A percentile compares a stretch with the other conserved stretches of the same genome.
Conservation (phyloP, 345 rosid species). For the Eucalyptus shirleyi region DNA sequence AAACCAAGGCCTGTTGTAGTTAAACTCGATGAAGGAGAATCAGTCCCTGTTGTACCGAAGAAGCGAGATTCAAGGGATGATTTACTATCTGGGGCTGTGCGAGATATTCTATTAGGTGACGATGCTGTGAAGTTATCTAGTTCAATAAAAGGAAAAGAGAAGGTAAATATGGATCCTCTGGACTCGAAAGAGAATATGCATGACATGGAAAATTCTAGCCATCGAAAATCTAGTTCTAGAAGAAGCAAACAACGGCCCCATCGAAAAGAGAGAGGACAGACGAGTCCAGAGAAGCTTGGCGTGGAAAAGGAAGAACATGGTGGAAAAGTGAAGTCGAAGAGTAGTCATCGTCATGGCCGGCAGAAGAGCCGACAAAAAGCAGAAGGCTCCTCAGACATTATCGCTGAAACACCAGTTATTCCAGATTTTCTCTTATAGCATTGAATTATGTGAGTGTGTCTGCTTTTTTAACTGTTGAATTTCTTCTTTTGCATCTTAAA, state of each 20-base stretch:
- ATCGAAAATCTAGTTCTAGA: slow-evolving; percentile 29
- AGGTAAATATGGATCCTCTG: slow-evolving; percentile 11
- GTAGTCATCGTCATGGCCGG: slow-evolving; percentile 30
- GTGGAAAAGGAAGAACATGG: slow-evolving; percentile 19
- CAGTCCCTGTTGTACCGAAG: slow-evolving; percentile 4
- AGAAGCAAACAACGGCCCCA: slow-evolving; percentile 36
- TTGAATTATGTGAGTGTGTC: not conserved
- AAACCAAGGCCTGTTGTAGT: slow-evolving; percentile 95
- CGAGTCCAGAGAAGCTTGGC: slow-evolving; percentile 13
- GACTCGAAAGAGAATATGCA: slow-evolving; percentile 16
- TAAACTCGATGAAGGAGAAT: slow-evolving; percentile 71
- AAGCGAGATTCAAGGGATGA: slow-evolving; percentile 27
- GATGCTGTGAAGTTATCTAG: slow-evolving; percentile 11
- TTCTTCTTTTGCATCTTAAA: not conserved
- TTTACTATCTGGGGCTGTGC: slow-evolving; percentile 47
- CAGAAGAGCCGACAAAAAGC: slow-evolving; percentile 42
- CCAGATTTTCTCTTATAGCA: slow-evolving; percentile 78
- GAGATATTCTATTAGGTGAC: slow-evolving; percentile 56
- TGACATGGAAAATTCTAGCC: slow-evolving; percentile 10
- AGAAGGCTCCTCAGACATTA: slow-evolving; percentile 13
- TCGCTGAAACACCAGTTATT: slow-evolving; percentile 24
- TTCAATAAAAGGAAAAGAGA: slow-evolving; percentile 59
- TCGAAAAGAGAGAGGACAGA: slow-evolving; percentile 33
- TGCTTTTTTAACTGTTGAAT: not conserved
- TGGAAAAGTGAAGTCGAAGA: slow-evolving; percentile 32